Conservation (phyloP, 1,139 yeast species). For the Diutina neorugosa region DNA sequence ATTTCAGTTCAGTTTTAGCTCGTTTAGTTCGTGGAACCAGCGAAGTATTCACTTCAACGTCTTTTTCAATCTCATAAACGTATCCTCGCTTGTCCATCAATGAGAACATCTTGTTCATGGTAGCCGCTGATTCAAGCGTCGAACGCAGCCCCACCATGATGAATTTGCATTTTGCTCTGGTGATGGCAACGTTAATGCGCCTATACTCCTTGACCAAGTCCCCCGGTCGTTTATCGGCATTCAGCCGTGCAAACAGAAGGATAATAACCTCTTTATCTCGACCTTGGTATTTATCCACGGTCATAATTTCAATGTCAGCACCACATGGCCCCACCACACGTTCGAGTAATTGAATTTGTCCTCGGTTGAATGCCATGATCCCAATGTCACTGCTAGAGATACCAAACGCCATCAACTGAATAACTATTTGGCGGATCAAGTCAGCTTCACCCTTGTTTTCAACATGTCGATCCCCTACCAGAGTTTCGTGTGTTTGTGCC, state of each 20-base stretch:
- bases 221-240: constrained; percentile 56
- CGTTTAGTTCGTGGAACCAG: background rate
- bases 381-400: constrained; percentile 55
- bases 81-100: constrained; percentile 50
- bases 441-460: constrained; percentile 65
- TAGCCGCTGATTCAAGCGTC: constrained; percentile 45
- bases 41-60: constrained; percentile 19
- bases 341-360: constrained; percentile 54
- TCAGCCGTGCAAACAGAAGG: constrained; percentile 78
- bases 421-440: constrained; percentile 50
- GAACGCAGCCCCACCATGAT: constrained; percentile 68
- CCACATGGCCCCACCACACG: constrained; percentile 21
- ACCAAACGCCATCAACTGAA: constrained; percentile 48
- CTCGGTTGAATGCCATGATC: constrained; percentile 78
- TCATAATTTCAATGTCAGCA: constrained; percentile 56
- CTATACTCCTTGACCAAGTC: constrained; percentile 81
- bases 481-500: background rate
- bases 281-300: constrained; percentile 96
- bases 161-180: constrained; percentile 78
- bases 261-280: constrained; percentile 87
- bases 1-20: background rate
- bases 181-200: constrained; percentile 85
- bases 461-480: constrained; percentile 17
- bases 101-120: constrained; percentile 50
- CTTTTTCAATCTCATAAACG: constrained; percentile 43